Conservation (phyloP, 306 rosid species). For the Erythrophleum fordii region DNA sequence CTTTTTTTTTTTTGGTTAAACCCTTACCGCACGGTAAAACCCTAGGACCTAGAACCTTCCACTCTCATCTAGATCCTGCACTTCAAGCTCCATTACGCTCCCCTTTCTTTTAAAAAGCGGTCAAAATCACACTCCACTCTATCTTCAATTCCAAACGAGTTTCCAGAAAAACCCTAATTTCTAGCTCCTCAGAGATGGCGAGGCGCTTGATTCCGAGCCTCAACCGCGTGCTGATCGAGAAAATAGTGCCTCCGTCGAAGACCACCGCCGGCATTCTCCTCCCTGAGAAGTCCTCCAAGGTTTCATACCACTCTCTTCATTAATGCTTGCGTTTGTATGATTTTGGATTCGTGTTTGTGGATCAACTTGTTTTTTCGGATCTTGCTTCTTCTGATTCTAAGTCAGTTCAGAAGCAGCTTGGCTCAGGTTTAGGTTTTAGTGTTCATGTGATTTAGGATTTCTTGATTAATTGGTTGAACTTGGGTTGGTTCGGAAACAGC, state of each 20-base stretch:
- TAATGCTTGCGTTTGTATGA: background rate
- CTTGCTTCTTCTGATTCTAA: background rate
- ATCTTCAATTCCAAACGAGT: background rate
- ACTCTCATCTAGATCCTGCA: slow-evolving; percentile 42
- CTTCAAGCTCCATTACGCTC: background rate
- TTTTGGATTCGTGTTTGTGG: background rate
- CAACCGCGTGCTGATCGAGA: slow-evolving; percentile 85
- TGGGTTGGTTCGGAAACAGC: slow-evolving; percentile 43
- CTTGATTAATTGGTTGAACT: background rate
- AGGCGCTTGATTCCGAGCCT: slow-evolving; percentile 80
- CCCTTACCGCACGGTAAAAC: slow-evolving; percentile 15
- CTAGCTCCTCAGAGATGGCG: slow-evolving; percentile 55
- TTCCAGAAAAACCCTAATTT: slow-evolving; percentile 28
- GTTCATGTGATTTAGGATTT: background rate
- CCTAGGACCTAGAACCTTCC: slow-evolving; percentile 75
- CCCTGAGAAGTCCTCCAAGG: slow-evolving; percentile 84
- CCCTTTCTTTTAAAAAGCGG: slow-evolving; percentile 12
- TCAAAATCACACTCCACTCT: background rate
- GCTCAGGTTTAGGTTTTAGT: background rate
- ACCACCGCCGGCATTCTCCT: slow-evolving; percentile 84
- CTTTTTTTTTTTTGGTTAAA: background rate
- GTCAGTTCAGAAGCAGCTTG: background rate
- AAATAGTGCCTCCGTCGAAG: slow-evolving; percentile 78
- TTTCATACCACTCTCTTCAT: slow-evolving; percentile 3
- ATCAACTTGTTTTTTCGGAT: background rate